These are phyloP conservation scores for Ceratobasidium theobromae DNA, from an alignment of 1,284 basidiomycete species.

Conservation along the genomic window DNA sequence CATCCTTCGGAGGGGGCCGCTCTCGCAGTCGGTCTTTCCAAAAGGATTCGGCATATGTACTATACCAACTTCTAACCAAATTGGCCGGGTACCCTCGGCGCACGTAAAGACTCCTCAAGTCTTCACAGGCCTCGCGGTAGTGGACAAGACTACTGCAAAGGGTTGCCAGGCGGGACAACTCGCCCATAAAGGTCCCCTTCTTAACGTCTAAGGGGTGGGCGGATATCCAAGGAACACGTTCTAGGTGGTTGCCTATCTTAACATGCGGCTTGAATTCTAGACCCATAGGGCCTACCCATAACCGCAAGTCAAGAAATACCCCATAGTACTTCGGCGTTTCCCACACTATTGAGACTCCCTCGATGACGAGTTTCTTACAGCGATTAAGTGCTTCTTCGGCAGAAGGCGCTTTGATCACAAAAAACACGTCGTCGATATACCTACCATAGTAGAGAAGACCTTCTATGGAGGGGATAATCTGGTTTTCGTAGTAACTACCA, in stretches of 20 bases:
- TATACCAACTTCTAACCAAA: conserved; percentile 33
- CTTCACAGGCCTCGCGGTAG: conserved; percentile 41
- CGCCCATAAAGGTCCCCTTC: conserved; percentile 45
- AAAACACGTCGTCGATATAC: conserved; percentile 47
- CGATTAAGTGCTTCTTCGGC: too few relatives aligned
- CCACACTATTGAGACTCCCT: conserved; percentile 37
- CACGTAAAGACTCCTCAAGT: conserved; percentile 41
- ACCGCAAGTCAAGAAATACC: conserved; percentile 25
- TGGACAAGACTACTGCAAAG: conserved; percentile 40
- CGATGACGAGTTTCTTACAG: too few relatives aligned
- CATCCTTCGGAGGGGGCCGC: too few relatives aligned
- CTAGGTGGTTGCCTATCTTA: conserved; percentile 45
- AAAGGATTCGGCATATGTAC: background rate
- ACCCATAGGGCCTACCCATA: too few relatives aligned
- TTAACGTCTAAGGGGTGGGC: conserved; percentile 46
- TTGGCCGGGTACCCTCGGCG: conserved; percentile 41
- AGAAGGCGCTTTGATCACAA: conserved; percentile 41
- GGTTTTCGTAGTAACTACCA: conserved; percentile 40
- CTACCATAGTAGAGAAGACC: too few relatives aligned
- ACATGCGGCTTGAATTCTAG: too few relatives aligned
- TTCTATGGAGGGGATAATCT: conserved; percentile 42
- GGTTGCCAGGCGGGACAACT: conserved; percentile 45
- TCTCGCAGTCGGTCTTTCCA: background rate
- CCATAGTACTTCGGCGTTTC: background rate
- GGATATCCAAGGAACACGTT: conserved; percentile 45